Evolutionary conservation across 2,329 filamentous ascomycete genomes (phyloP).

Genomic region (Alternaria metachromatica): DNA sequence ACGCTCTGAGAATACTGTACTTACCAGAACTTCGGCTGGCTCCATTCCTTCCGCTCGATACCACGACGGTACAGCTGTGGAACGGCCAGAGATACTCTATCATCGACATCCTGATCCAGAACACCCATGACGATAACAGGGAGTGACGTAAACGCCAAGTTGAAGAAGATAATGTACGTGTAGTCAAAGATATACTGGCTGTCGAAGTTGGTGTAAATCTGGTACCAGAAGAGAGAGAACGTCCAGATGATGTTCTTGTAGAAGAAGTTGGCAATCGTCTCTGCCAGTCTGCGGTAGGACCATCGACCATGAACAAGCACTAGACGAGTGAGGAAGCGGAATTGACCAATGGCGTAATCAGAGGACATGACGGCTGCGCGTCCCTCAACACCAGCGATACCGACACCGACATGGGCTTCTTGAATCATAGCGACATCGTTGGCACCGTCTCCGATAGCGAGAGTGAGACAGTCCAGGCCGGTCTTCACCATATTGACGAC

Average conservation of each 20-base stretch:
- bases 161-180: constrained; percentile 96
- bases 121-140: constrained; percentile 96
- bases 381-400: constrained; percentile 86
- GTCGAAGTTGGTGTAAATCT: constrained; percentile 94
- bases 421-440: constrained; percentile 96
- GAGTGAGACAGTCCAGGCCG: constrained; percentile 92
- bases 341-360: constrained; percentile 89
- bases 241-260: constrained; percentile 99
- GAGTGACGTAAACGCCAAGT: constrained; percentile 93
- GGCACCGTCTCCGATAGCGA: constrained; percentile 87
- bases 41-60: constrained; percentile 97
- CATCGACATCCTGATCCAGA: constrained; percentile 94
- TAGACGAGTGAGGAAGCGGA: constrained; percentile 80
- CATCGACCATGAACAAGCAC: constrained; percentile 83
- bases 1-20: constrained; percentile 36
- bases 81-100: constrained; percentile 90
- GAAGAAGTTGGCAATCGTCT: constrained; percentile 98
- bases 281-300: constrained; percentile 93
- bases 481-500: constrained; percentile 95
- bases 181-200: constrained; percentile 97
- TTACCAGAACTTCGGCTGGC: constrained; percentile 94
- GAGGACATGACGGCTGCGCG: constrained; percentile 84
- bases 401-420: constrained; percentile 85
- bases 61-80: constrained; percentile 94
- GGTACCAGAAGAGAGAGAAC: constrained; percentile 96